Evolutionary conservation across 2,329 filamentous ascomycete species (phyloP).

Genomic region (Didymella pomorum): DNA sequence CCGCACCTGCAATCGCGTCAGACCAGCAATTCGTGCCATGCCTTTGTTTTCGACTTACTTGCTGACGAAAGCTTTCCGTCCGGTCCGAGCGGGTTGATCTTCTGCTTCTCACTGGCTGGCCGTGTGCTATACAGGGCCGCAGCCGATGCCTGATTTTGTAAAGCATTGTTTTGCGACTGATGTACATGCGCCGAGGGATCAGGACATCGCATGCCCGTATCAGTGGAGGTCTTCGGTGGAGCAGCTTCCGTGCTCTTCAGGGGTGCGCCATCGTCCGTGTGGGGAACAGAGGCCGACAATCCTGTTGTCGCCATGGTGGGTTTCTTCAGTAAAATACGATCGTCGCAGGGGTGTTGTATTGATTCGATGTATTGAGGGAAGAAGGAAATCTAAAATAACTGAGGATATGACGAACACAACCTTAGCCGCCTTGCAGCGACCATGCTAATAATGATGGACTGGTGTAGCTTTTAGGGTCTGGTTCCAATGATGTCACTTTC

Average conservation of each 20-base stretch:
- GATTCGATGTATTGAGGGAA: background rate
- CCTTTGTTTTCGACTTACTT: slow-evolving; percentile 52
- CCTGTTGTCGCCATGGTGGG: slow-evolving; percentile 40
- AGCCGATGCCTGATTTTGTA: slow-evolving; percentile 64
- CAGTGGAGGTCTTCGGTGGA: slow-evolving; percentile 32
- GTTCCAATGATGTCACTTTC: slow-evolving; percentile 20
- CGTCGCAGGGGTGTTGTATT: slow-evolving; percentile 11
- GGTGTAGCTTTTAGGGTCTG: slow-evolving; percentile 19
- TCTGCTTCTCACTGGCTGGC: slow-evolving; percentile 33
- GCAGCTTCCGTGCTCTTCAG: slow-evolving; percentile 30
- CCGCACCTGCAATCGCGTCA: slow-evolving; percentile 59
- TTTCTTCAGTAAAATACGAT: slow-evolving; percentile 16
- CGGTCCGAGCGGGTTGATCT: slow-evolving; percentile 54
- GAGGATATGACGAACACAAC: slow-evolving; percentile 16
- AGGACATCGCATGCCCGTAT: slow-evolving; percentile 40
- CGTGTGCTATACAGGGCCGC: slow-evolving; percentile 64
- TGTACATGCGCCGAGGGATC: slow-evolving; percentile 56
- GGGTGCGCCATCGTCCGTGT: slow-evolving; percentile 32
- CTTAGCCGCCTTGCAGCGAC: slow-evolving; percentile 15
- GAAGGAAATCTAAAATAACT: slow-evolving; percentile 11
- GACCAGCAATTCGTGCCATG: slow-evolving; percentile 4
- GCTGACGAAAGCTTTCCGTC: slow-evolving; percentile 66
- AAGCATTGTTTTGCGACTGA: slow-evolving; percentile 33
- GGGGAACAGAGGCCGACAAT: slow-evolving; percentile 31
- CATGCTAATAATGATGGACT: slow-evolving; percentile 22